Evolutionary conservation across 1,139 yeast genomes (phyloP).

Genomic region (Blastobotrys buckinghamii): DNA sequence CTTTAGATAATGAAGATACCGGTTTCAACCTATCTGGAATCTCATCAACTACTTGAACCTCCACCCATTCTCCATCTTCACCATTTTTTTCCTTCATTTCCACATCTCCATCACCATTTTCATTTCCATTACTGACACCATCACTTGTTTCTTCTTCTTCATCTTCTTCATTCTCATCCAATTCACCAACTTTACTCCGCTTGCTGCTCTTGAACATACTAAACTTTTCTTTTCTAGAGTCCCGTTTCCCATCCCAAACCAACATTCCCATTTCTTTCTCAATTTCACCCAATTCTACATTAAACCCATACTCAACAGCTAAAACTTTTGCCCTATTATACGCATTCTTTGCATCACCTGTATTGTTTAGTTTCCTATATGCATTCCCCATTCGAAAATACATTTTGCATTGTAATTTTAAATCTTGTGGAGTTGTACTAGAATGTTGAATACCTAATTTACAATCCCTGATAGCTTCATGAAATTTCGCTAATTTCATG

Average conservation of each 20-base stretch:
- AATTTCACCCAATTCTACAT: conserved; percentile 25
- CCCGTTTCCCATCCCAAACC: conserved; percentile 15
- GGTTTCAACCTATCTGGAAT: conserved; percentile 13
- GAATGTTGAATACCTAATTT: conserved; percentile 41
- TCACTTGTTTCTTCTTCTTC: background rate
- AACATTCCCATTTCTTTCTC: conserved; percentile 16
- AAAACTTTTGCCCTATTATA: conserved; percentile 36
- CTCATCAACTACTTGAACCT: conserved; percentile 13
- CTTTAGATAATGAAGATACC: background rate
- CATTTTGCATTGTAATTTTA: conserved; percentile 43
- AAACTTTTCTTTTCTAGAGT: conserved; percentile 10
- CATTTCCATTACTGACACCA: background rate
- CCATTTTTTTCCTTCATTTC: conserved; percentile 5
- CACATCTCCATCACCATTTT: background rate
- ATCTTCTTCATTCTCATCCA: background rate
- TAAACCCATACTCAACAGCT: background rate
- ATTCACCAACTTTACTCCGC: background rate
- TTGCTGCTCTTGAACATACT: background rate
- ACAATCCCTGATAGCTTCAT: conserved; percentile 50
- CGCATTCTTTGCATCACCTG: conserved; percentile 34
- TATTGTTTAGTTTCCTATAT: conserved; percentile 34
- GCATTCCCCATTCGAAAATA: conserved; percentile 54
- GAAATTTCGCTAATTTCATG: conserved; percentile 48
- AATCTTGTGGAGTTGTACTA: conserved; percentile 12
- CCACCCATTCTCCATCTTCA: conserved; percentile 5